Percentiles rank a stretch among this genome's conserved stretches.
Evolutionary conservation across 176 grass and related monocot species (phyloP).

Genomic region (Hordeum vulgare): MorexV3_pseudomolecules_assembly NC_058521.1:20797272-20797771

Average conservation of each 20-base stretch:
- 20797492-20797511: slow-evolving; percentile 43
- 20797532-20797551: slow-evolving; percentile 49
- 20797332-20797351: slow-evolving; percentile 57
- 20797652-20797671: slow-evolving; percentile 94
- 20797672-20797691: slow-evolving; percentile 96
- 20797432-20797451: slow-evolving; percentile 32
- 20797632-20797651: slow-evolving; percentile 96
- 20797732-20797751: slow-evolving; percentile 64
- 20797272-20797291: slow-evolving; percentile 87
- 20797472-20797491: slow-evolving; percentile 37
- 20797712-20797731: slow-evolving; percentile 42
- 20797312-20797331: slow-evolving; percentile 50
- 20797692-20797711: slow-evolving; percentile 87
- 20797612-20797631: slow-evolving; percentile 91
- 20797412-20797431: slow-evolving; percentile 51
- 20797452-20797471: slow-evolving; percentile 35
- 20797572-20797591: slow-evolving; percentile 91
- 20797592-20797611: slow-evolving; percentile 95
- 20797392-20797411: slow-evolving; percentile 72
- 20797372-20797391: slow-evolving; percentile 37
- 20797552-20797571: slow-evolving; percentile 56
- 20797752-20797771: slow-evolving; percentile 76
- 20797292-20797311: slow-evolving; percentile 60
- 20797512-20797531: slow-evolving; percentile 47
- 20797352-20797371: slow-evolving; percentile 55